Evolutionary conservation across 192 early-diverging fungal genomes (phyloP).

Genomic region (Linnemannia schmuckeri): DNA sequence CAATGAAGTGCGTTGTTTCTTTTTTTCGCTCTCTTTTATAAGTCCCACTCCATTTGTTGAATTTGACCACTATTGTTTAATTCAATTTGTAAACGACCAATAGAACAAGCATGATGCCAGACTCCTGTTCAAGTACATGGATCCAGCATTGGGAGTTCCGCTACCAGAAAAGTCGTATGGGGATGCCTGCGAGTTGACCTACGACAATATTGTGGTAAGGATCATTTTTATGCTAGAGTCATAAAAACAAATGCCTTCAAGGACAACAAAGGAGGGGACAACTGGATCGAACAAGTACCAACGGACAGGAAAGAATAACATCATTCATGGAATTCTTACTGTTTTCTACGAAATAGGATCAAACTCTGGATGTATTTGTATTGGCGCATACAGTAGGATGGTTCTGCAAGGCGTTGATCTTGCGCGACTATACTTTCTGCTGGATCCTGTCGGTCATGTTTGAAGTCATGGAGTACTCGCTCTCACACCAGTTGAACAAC

Average conservation of each 20-base stretch:
- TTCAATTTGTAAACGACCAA: neutral
- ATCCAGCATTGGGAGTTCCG: slow-evolving; percentile 81
- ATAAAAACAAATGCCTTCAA: neutral
- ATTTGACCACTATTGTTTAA: neutral
- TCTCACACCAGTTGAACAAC: slow-evolving; percentile 95
- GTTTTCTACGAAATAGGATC: slow-evolving; percentile 61
- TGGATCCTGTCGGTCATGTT: slow-evolving; percentile 97
- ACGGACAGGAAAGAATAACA: neutral
- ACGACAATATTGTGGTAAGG: slow-evolving; percentile 76
- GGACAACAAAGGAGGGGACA: too few species aligned
- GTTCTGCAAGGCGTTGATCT: slow-evolving; percentile 93
- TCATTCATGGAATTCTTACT: neutral
- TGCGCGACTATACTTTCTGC: slow-evolving; percentile 95
- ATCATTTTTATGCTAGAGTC: neutral
- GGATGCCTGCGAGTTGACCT: slow-evolving; percentile 87
- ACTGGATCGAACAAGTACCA: neutral
- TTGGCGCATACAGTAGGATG: slow-evolving; percentile 93
- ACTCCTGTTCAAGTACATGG: slow-evolving; percentile 81
- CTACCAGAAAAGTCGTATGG: slow-evolving; percentile 96
- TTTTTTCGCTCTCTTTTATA: neutral
- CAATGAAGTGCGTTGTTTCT: neutral
- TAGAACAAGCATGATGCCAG: slow-evolving; percentile 91
- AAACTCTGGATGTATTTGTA: slow-evolving; percentile 92
- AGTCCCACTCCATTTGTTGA: neutral
- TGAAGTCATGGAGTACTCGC: slow-evolving; percentile 95